Evolutionary conservation across 257 asterid species (phyloP), one percentile per base, ranked within the genome.

Genomic region (Penstemon newberryi): DNA sequence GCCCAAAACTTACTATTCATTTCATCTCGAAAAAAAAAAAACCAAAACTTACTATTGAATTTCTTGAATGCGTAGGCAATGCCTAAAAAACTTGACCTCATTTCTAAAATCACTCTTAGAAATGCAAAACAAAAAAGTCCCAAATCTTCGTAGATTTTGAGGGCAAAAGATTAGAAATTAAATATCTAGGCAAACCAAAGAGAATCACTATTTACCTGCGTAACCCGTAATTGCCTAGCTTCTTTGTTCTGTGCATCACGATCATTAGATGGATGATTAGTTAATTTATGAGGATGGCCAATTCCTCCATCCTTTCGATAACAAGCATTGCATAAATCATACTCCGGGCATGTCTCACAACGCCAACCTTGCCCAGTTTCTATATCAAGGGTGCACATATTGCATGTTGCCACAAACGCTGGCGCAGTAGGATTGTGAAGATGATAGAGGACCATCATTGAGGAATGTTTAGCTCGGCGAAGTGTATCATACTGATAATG

Each of bases 291-390:
- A 79, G 96, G 97, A 81, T 93, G 99, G 71, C 78, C 81, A 63
- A 86, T 73, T 66, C 91, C 92, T 59, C 96, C 96, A 77, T 85
- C 97, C 81, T 87, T 93, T 18, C 81, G 86, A 80, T 81, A 90
- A 72, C 97, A 90, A 15, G 88, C 77, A 70, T 84, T 89, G 80
- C 99, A 93, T 12, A 89, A 82, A 80, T 88, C 99, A 78, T 87
- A 93, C 53, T 93, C 99, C 3, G 97, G 91, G 73, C 99, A 93
- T 43, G 87, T 83, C 77, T 88, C 97, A 60, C 99, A 93, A 44
- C 89, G 95, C 99, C 97, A 93, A 65, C 96, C 99, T 82, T 87
- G 96, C 56, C 99, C 99, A 59, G 92, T 80, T 85, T 93, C 99
- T 67, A 93, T 83, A 67, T 93, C 99, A 67, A 83, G 92, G 83